Evolutionary conservation across 2,329 filamentous ascomycete species (phyloP), one percentile per base, ranked within the genome.

Genomic region (Fusarium circinatum): DNA sequence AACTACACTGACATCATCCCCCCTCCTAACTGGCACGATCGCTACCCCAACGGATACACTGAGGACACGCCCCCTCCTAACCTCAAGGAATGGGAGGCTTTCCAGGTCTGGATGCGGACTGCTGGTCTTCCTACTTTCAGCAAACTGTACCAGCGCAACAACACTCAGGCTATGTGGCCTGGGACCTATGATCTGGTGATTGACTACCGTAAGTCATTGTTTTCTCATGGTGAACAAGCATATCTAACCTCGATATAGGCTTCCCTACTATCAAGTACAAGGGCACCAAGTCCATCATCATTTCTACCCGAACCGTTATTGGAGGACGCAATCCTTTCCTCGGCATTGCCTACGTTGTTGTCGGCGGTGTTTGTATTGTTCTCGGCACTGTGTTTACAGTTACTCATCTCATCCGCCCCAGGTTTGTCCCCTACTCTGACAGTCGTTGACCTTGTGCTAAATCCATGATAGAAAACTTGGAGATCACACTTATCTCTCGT

Each of bases 21-120:
- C 2, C 96, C 96, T 2, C 95, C 93, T 8, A 97, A 98, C 82
- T 99, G 96, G 96, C 81, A 84, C 24, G 79, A 87, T 18, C 88
- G 90, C 65, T 98, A 92, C 75, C 92, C 91, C 12, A 80, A 92
- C 42, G 89, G 89, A 70, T 98, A 98, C 80, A 91, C 89, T 7
- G 81, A 85, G 0, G 84, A 89, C 2, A 87, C 88, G 58, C 89
- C 89, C 5, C 91, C 94, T 28, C 94, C 95, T 0, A 84, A 96
- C 76, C 82, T 98, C 24, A 88, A 92, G 71, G 84, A 90, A 1
- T 92, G 94, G 84, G 93, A 98, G 82, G 90, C 91, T 48, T 97
- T 99, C 82, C 95, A 98, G 84, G 95, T 98, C 28, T 99, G 96
- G 96, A 99, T 99, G 96, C 91, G 96, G 77, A 97, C 97, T 4